Conservation (phyloP, 176 grass and related monocot species). For the Lolium multiflorum region DNA sequence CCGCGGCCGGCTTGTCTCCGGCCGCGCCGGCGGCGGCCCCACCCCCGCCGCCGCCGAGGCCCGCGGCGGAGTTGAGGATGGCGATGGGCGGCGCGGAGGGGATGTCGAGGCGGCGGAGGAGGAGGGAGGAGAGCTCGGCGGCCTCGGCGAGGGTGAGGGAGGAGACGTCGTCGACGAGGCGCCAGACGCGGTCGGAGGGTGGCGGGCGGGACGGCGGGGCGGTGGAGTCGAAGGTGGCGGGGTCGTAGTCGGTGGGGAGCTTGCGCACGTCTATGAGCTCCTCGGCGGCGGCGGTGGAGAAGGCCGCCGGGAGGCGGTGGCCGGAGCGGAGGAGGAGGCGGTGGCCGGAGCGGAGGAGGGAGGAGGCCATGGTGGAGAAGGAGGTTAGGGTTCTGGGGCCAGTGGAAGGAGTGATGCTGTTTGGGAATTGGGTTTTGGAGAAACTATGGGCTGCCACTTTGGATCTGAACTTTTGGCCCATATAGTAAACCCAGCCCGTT, state of each 20-base stretch:
- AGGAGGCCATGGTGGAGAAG: slow-evolving; percentile 47
- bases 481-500: no score
- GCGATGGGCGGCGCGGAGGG: slow-evolving; percentile 63
- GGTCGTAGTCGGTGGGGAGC: slow-evolving; percentile 78
- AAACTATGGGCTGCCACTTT: background rate
- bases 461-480: no score
- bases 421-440: slow-evolving; percentile 28
- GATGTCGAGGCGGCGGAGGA: slow-evolving; percentile 61
- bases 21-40: slow-evolving; percentile 24
- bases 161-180: slow-evolving; percentile 88
- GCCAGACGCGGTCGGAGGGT: slow-evolving; percentile 89
- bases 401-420: background rate
- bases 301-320: slow-evolving; percentile 47
- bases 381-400: slow-evolving; percentile 58
- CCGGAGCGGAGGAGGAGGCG: slow-evolving; percentile 54
- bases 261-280: slow-evolving; percentile 70
- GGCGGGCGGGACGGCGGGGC: slow-evolving; percentile 55
- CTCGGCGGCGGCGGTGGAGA: slow-evolving; percentile 40
- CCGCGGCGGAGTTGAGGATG: slow-evolving; percentile 82
- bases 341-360: slow-evolving; percentile 68
- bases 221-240: slow-evolving; percentile 69
- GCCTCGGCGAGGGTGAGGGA: slow-evolving; percentile 73
- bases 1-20: slow-evolving; percentile 59
- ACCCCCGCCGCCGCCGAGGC: slow-evolving; percentile 40
- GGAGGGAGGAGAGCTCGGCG: slow-evolving; percentile 66